These are phyloP conservation scores for Ustilago esculenta DNA, from an alignment of 1,284 basidiomycete species.

Conservation along the genomic window DNA sequence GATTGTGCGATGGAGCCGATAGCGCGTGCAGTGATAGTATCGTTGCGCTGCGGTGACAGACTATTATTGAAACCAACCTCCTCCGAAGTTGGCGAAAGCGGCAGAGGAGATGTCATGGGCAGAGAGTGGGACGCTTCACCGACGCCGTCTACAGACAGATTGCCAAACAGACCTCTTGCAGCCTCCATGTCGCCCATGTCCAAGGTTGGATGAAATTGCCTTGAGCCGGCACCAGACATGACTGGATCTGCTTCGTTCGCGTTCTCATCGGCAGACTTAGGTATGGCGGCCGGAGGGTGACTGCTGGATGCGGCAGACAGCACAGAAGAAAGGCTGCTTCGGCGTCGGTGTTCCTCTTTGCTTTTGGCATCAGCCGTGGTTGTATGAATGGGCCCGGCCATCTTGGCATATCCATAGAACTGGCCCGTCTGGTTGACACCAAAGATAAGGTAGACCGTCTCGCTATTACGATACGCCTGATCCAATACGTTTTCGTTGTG, in stretches of 20 bases:
- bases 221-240: background rate
- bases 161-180: slow-evolving; percentile 17
- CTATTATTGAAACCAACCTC: slow-evolving; percentile 4
- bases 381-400: slow-evolving; percentile 59
- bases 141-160: slow-evolving; percentile 8
- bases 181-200: slow-evolving; percentile 32
- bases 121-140: background rate
- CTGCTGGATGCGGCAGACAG: slow-evolving; percentile 18
- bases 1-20: slow-evolving; percentile 27
- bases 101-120: slow-evolving; percentile 41
- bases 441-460: slow-evolving; percentile 87
- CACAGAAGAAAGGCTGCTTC: slow-evolving; percentile 25
- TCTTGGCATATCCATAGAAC: slow-evolving; percentile 66
- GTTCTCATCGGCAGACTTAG: slow-evolving; percentile 23
- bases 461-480: slow-evolving; percentile 86
- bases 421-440: slow-evolving; percentile 86
- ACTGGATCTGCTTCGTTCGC: background rate
- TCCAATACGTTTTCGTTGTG: slow-evolving; percentile 84
- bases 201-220: slow-evolving; percentile 16
- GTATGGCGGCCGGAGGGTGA: slow-evolving; percentile 9
- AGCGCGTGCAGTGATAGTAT: slow-evolving; percentile 34
- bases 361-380: slow-evolving; percentile 16
- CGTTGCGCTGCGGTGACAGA: slow-evolving; percentile 15
- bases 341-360: slow-evolving; percentile 34
- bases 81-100: slow-evolving; percentile 27